Evolutionary conservation across 257 asterid species (phyloP), one percentile per base, ranked within the genome.

Genomic region (Solanum peruvianum): DNA sequence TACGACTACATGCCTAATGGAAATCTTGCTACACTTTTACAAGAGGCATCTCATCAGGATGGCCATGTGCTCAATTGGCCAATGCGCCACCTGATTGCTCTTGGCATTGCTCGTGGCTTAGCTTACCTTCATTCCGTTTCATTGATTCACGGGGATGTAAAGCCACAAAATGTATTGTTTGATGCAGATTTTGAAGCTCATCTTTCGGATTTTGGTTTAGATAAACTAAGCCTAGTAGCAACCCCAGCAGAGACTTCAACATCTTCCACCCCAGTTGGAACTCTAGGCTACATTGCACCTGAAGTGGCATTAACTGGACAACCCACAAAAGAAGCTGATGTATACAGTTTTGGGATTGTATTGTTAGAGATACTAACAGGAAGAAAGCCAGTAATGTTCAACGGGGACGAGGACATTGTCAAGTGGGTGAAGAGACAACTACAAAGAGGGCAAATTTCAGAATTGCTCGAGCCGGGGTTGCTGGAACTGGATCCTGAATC

Each of bases 101-200:
- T 94, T 49, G 97, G 97, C 69, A 92, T 93, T 69, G 95, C 94
- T 25, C 92, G 95, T 6, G 97, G 97, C 39, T 86, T 94, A 5
- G 93, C 93, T 14, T 94, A 93, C 85, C 97, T 94, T 5, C 97
- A 94, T 42, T 85, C 94, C 0, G 86, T 92, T 75, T 77, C 92
- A 11, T 90, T 92, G 81, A 93, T 92, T 18, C 98, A 94, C 15
- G 94, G 96, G 0, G 98, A 94, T 25, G 84, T 94, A 45, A 94
- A 92, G 87, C 98, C 98, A 4, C 98, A 94, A 47, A 92, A 92
- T 13, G 91, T 94, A 44, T 92, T 94, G 9, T 94, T 94, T 8
- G 96, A 94, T 83, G 98, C 98, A 5, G 98, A 94, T 88, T 94
- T 94, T n/a, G 98, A 94, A 87, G 96, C 98, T 39, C 98, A 94